A percentile compares a stretch with the other conserved stretches of the same genome.
phyloP scores from a whole-genome alignment of 495 filamentous ascomycete genomes.

The Xylaria grammica region DNA sequence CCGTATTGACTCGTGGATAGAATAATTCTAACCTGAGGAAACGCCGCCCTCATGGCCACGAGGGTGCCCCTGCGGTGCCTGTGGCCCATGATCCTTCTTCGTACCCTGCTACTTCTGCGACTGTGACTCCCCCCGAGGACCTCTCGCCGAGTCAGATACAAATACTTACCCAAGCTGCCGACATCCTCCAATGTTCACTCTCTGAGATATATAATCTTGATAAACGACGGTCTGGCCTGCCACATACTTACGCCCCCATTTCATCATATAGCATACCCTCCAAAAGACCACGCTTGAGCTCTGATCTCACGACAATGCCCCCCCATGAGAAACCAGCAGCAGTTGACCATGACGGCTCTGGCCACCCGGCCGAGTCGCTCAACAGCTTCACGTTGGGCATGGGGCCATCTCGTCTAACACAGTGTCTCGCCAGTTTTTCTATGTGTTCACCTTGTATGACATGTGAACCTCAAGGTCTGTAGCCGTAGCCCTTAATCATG shows the following conservation, averaged over 20 bases:
- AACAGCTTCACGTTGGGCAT: constrained; percentile 36
- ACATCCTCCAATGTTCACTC: constrained; percentile 36
- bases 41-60: constrained; percentile 51
- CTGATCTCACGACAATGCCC: constrained; percentile 33
- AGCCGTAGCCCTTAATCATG: constrained; percentile 22
- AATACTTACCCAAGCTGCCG: constrained; percentile 45
- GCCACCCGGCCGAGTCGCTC: constrained; percentile 28
- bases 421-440: constrained; percentile 44
- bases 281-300: constrained; percentile 44
- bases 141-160: constrained; percentile 43
- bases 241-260: constrained; percentile 28
- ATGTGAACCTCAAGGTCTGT: constrained; percentile 44
- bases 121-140: constrained; percentile 35
- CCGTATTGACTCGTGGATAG: constrained; percentile 53
- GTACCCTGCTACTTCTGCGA: constrained; percentile 35
- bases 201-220: constrained; percentile 34
- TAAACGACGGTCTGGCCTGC: constrained; percentile 34
- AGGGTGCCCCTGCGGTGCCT: constrained; percentile 45
- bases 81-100: constrained; percentile 44
- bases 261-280: constrained; percentile 29
- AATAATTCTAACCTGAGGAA: constrained; percentile 54
- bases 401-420: constrained; percentile 41
- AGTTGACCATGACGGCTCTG: constrained; percentile 31
- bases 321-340: constrained; percentile 46
- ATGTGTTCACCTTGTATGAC: constrained; percentile 47